Evolutionary conservation across 1,139 yeast genomes (phyloP), one percentile per base, ranked within the genome.

Genomic region (Candida smagusa): DNA sequence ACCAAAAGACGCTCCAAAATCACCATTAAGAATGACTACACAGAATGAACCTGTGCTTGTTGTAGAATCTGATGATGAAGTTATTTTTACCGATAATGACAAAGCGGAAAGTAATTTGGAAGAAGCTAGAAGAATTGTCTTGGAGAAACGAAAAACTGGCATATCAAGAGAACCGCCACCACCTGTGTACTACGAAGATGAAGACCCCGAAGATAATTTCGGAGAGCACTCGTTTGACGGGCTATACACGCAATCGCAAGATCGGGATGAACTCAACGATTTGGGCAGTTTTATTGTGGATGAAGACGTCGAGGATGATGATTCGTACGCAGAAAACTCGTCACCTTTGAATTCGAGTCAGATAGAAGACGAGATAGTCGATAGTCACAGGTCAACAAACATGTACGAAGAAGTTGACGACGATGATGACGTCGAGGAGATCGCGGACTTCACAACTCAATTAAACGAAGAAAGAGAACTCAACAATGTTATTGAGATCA

Each of bases 381-480:
- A 24, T 21, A 21, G 22, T n/a, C 27, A 30, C 7, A 12, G 6
- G 22, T 22, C 33, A 6, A 31, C 26, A 12, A 13, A 37, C 36
- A 23, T 39, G 6, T 46, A 43, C 9, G 38, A 40, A n/a, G 45
- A 53, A 7, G 51, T 46, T n/a, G 54, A 46, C 2, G 45, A 39
- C 9, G 57, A 51, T 12, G 65, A 56, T 11, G 64, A 51, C 3
- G 57, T 57, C 3, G 65, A 56, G 25, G 63, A 56, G 34, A 53
- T 52, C 24, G 60, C 51, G 16, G 67, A 65, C 43, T 61, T 63
- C 39, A 59, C 68, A 9, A 65, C 74, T 0, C 76, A 69, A 41
- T 52, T 69, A 31, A 69, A 70, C 39, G 68, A 68, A 33, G 75
- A 69, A 42, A 50, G 76, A 30, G 77, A 71, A 43, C 43, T 67